Evolutionary conservation across 2,329 filamentous ascomycete species (phyloP).

Genomic region (Clonostachys chloroleuca): DNA sequence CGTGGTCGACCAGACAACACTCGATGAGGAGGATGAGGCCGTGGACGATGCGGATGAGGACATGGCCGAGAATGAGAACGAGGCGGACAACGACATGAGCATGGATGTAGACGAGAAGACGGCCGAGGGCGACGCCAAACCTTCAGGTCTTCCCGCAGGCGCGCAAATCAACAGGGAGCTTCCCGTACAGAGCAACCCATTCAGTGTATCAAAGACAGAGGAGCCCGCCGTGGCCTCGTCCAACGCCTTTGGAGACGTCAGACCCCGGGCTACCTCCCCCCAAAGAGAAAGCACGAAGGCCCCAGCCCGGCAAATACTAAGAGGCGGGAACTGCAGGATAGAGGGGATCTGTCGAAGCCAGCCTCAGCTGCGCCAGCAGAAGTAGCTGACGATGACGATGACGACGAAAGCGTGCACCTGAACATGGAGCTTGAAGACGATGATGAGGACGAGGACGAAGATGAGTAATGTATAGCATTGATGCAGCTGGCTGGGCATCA

Average conservation of each 20-base stretch:
- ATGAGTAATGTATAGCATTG: too few species aligned
- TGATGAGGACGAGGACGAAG: constrained; percentile 31
- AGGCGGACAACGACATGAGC: neutral
- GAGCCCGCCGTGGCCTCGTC: constrained; percentile 9
- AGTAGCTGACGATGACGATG: constrained; percentile 17
- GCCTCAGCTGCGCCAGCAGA: constrained; percentile 5
- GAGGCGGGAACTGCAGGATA: constrained; percentile 29
- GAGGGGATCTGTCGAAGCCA: constrained; percentile 5
- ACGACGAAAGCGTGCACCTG: constrained; percentile 51
- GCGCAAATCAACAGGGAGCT: constrained; percentile 11
- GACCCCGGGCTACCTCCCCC: constrained; percentile 14
- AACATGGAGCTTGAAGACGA: constrained; percentile 56
- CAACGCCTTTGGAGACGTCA: constrained; percentile 3
- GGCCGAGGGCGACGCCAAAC: constrained; percentile 9
- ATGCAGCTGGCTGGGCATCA: too few species aligned
- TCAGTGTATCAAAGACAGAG: constrained; percentile 14
- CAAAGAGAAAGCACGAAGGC: constrained; percentile 34
- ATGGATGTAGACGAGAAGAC: constrained; percentile 6
- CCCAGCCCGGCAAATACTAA: constrained; percentile 27
- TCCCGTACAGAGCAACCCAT: constrained; percentile 27
- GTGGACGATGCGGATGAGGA: constrained; percentile 27
- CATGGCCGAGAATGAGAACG: constrained; percentile 24
- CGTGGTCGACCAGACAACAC: constrained; percentile 5
- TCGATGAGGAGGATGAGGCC: constrained; percentile 26
- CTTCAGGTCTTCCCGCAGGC: constrained; percentile 1